phyloP scores from a whole-genome alignment of 352 stramenopile genomes.

The Pythium aphanidermatum region DNA sequence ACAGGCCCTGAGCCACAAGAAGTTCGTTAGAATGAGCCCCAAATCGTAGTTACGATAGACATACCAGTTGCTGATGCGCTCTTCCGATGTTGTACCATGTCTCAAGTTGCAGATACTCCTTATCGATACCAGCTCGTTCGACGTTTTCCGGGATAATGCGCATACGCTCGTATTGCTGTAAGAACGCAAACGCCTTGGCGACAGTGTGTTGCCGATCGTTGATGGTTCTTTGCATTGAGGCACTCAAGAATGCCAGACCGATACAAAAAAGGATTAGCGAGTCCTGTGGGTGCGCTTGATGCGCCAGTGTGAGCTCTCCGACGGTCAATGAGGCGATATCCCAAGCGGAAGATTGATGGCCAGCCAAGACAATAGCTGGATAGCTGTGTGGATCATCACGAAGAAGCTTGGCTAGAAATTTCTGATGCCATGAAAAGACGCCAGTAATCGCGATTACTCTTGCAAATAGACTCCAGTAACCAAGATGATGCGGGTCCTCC shows the following conservation, averaged over 20 bases:
- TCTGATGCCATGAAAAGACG: conserved; percentile 85
- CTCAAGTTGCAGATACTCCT: conserved; percentile 64
- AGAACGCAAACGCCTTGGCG: conserved; percentile 79
- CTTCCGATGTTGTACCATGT: conserved; percentile 85
- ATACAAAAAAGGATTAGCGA: conserved; percentile 82
- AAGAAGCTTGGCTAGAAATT: conserved; percentile 79
- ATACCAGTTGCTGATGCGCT: conserved; percentile 81
- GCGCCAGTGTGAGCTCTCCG: conserved; percentile 77
- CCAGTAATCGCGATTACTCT: conserved; percentile 78
- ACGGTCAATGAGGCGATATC: conserved; percentile 82
- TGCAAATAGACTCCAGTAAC: conserved; percentile 84
- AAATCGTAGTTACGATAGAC: conserved; percentile 8
- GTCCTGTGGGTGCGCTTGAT: conserved; percentile 69
- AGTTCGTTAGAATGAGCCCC: neutral
- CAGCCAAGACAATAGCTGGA: conserved; percentile 71
- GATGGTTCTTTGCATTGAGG: conserved; percentile 83
- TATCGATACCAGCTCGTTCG: conserved; percentile 40
- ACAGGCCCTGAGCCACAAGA: conserved; percentile 44
- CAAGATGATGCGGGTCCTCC: conserved; percentile 72
- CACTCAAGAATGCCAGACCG: conserved; percentile 72
- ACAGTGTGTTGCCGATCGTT: conserved; percentile 82
- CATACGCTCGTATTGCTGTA: conserved; percentile 73
- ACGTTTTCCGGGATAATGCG: conserved; percentile 33
- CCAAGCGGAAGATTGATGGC: conserved; percentile 78
- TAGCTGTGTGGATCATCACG: conserved; percentile 73